Base-by-base conservation (phyloP, 31 red algal species). In the Asparagopsis taxiformis region DNA sequence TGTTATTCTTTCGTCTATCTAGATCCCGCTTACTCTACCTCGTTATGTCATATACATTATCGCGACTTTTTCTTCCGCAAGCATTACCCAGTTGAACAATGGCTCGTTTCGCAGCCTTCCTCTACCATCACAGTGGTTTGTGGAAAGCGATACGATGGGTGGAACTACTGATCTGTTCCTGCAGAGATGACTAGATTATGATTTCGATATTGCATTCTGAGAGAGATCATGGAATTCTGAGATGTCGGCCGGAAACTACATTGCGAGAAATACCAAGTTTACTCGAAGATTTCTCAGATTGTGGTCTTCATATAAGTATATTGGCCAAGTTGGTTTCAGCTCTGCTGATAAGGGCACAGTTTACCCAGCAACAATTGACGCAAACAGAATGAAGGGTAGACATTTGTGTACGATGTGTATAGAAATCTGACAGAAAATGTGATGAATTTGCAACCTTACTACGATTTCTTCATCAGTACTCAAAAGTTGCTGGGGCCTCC, bases 171-270 rank as follows among this genome's bases (percentile, higher is more conserved):
- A 68, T 48, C 16, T 25, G 21, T 46, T 35, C 2, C n/a, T 68
- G 16, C 17, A 4, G 4, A 29, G 36, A 44, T 68, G 64, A 35
- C 33, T 68, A 16, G 38, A 35, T 10, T 49, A 68, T 51, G 64
- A 68, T 16, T 44, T 68, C 34, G 64, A 68, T 51, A 43, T 68
- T 6, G 64, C 64, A 33, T 68, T 68, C 17, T 68, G 46, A 21
- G 64, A 68, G 17, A 3, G 64, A 4, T 68, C 64, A 7, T 68
- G 64, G 64, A 68, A 68, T 48, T 68, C 46, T 19, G 64, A 68
- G 43, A 33, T 68, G 16, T 44, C 46, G 64, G 38, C 33, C 43
- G 64, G 64, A 49, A 68, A 48, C 34, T 68, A 68, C 36, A 44
- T 68, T 19, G 64, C 46, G 16, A 19, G 64, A 39, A 68, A 68